Evolutionary conservation across 192 early-diverging fungal species (phyloP).

Genomic region (Pilaira anomala): DNA sequence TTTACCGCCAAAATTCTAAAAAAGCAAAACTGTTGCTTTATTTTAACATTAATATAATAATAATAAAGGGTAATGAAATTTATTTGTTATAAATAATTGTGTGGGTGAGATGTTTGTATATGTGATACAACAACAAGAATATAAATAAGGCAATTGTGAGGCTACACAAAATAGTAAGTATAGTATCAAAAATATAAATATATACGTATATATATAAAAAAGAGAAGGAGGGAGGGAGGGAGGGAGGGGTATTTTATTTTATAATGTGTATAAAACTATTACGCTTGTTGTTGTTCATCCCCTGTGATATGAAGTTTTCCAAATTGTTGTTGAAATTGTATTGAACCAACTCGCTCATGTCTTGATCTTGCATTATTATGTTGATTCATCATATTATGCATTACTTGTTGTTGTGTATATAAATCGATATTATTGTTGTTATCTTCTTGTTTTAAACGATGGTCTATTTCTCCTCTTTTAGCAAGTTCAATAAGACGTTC

Average conservation of each 20-base stretch:
- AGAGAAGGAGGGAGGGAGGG: background rate
- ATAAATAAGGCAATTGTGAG: background rate
- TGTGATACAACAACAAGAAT: no score
- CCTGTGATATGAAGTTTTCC: slow-evolving; percentile 14
- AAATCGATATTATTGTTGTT: slow-evolving; percentile 9
- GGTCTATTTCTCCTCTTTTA: slow-evolving; percentile 16
- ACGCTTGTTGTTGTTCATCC: slow-evolving; percentile 13
- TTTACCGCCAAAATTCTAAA: background rate
- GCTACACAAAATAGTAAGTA: background rate
- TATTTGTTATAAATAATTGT: background rate
- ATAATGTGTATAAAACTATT: background rate
- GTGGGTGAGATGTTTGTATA: no score
- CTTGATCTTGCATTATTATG: background rate
- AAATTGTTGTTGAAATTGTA: slow-evolving; percentile 32
- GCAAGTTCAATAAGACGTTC: slow-evolving; percentile 25
- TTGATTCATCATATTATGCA: background rate
- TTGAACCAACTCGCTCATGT: slow-evolving; percentile 28
- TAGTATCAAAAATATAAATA: background rate
- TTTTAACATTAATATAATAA: background rate
- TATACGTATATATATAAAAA: background rate
- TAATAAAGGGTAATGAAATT: background rate
- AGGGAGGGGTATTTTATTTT: background rate
- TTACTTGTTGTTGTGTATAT: slow-evolving; percentile 10
- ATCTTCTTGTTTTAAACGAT: slow-evolving; percentile 15
- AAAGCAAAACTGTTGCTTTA: background rate